phyloP scores from a whole-genome alignment of 805 yeast genomes.

The Candida andamanensis region DNA sequence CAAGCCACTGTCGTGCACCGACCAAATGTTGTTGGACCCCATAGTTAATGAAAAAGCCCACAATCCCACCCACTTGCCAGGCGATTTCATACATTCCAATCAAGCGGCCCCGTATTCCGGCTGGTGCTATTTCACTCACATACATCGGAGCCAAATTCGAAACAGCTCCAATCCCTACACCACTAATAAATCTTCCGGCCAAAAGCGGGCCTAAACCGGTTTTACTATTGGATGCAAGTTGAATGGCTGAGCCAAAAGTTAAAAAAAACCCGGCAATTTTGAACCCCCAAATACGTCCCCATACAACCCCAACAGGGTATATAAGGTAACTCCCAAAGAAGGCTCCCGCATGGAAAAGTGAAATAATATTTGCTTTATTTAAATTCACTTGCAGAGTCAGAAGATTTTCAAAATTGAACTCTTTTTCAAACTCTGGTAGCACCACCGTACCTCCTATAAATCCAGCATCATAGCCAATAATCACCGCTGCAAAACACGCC shows the following conservation, averaged over 20 bases:
- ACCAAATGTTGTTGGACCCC: conserved; percentile 37
- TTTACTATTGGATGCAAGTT: conserved; percentile 24
- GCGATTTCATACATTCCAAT: conserved; percentile 45
- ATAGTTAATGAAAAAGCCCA: conserved; percentile 48
- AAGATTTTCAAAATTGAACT: conserved; percentile 36
- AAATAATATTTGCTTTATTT: conserved; percentile 38
- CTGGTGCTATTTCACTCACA: conserved; percentile 41
- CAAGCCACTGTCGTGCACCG: conserved; percentile 38
- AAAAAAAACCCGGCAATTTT: conserved; percentile 33
- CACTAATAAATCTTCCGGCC: conserved; percentile 49
- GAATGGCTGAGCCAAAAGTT: conserved; percentile 37
- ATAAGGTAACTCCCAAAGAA: conserved; percentile 41
- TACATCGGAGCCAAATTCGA: conserved; percentile 47
- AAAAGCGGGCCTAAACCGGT: conserved; percentile 32
- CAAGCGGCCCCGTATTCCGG: conserved; percentile 41
- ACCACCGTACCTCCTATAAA: conserved; percentile 50
- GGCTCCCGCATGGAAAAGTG: conserved; percentile 48
- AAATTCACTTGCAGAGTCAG: conserved; percentile 17
- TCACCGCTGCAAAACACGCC: conserved; percentile 44
- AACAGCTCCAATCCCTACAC: conserved; percentile 50
- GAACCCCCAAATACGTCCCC: conserved; percentile 36
- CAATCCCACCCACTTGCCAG: conserved; percentile 45
- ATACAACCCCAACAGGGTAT: conserved; percentile 36
- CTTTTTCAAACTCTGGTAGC: conserved; percentile 35
- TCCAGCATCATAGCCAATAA: conserved; percentile 52